A percentile compares a stretch with the other conserved stretches of the same genome.
phyloP scores from a whole-genome alignment of 108 stramenopile species.

The Cylindrotheca fusiformis region DNA sequence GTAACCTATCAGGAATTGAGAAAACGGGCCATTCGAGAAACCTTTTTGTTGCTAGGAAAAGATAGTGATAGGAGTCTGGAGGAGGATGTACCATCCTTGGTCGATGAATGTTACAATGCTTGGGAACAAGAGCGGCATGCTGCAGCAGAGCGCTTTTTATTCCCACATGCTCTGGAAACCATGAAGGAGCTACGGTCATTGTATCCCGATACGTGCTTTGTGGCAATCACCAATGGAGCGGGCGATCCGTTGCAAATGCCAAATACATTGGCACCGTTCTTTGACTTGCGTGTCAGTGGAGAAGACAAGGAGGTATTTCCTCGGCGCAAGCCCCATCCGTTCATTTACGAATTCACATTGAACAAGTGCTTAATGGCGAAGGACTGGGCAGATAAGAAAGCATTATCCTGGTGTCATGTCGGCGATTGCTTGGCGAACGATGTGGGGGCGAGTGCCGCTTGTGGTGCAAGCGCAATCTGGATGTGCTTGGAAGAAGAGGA shows the following conservation, averaged over 20 bases:
- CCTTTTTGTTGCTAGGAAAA: neutral
- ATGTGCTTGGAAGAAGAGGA: constrained; percentile 22
- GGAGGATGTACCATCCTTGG: constrained; percentile 7
- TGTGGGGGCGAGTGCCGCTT: constrained; percentile 57
- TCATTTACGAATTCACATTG: constrained; percentile 63
- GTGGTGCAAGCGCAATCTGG: constrained; percentile 68
- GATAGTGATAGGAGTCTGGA: constrained; percentile 10
- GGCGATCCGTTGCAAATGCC: constrained; percentile 66
- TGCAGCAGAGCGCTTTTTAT: constrained; percentile 59
- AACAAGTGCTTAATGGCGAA: neutral
- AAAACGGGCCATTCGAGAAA: constrained; percentile 41
- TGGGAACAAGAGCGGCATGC: constrained; percentile 62
- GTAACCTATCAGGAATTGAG: constrained; percentile 60
- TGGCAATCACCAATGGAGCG: constrained; percentile 71
- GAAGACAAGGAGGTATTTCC: constrained; percentile 69
- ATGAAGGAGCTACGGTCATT: constrained; percentile 27
- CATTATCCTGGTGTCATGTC: constrained; percentile 58
- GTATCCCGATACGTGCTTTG: constrained; percentile 44
- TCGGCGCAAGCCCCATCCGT: constrained; percentile 46
- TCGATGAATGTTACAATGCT: constrained; percentile 44
- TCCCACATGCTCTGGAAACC: constrained; percentile 25
- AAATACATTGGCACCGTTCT: constrained; percentile 36
- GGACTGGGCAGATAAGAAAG: constrained; percentile 1
- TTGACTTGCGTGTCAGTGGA: constrained; percentile 71
- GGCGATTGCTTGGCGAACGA: constrained; percentile 80